Percentiles rank a stretch among this genome's conserved stretches.
Evolutionary conservation across 495 filamentous ascomycete genomes (phyloP).

Genomic region (Penicillium macrosclerotiorum): DNA sequence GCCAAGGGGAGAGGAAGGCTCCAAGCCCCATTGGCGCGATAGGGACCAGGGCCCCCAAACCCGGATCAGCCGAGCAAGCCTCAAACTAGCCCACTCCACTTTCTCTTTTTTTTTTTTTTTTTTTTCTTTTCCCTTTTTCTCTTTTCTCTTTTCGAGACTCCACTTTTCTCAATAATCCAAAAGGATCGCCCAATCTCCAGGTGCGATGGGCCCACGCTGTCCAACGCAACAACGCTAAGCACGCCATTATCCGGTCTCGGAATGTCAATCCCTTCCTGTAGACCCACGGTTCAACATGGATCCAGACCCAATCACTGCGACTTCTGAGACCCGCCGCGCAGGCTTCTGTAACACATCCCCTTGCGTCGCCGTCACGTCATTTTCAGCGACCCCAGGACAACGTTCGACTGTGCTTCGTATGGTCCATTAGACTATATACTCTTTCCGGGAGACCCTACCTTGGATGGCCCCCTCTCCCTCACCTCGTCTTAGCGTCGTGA

Average conservation of each 20-base stretch:
- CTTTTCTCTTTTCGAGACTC: not conserved
- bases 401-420: too few species aligned
- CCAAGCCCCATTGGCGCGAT: not conserved
- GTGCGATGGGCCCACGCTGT: conserved; percentile 13
- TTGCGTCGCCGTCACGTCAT: conserved; percentile 19
- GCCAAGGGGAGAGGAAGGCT: too few species aligned
- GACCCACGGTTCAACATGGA: conserved; percentile 22
- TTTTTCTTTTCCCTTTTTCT: not conserved
- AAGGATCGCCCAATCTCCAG: conserved; percentile 10
- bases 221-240: conserved; percentile 16
- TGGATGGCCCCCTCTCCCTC: too few species aligned
- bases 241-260: conserved; percentile 27
- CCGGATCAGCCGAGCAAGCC: not conserved
- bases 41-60: not conserved
- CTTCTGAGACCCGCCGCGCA: not conserved
- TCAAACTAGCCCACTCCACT: too few species aligned
- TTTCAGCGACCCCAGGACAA: too few species aligned
- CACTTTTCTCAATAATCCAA: not conserved
- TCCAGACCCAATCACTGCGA: not conserved
- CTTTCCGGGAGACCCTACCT: too few species aligned
- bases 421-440: too few species aligned
- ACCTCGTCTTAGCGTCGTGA: too few species aligned
- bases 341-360: conserved; percentile 14
- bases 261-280: conserved; percentile 17
- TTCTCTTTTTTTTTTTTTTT: too few species aligned